Evolutionary conservation across 805 yeast species (phyloP).

Genomic region (Metschnikowia orientalis): DNA sequence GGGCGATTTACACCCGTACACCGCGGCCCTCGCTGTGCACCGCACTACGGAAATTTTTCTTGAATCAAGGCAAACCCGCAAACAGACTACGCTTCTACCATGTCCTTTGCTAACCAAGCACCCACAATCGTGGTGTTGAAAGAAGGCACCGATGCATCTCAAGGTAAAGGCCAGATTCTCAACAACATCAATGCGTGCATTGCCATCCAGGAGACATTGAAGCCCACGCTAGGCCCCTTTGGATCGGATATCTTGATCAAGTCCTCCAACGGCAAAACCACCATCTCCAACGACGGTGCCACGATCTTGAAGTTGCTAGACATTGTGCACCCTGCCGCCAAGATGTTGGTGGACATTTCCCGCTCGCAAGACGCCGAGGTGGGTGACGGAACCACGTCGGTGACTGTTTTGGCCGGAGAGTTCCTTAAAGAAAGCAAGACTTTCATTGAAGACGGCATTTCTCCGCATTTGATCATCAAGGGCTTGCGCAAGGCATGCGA

Average conservation of each 20-base stretch:
- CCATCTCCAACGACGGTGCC: constrained; percentile 98
- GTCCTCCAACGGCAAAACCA: constrained; percentile 75
- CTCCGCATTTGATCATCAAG: constrained; percentile 81
- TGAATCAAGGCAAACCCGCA: constrained; percentile 1
- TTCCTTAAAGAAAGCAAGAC: constrained; percentile 83
- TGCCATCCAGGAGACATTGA: constrained; percentile 93
- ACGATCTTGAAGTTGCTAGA: constrained; percentile 88
- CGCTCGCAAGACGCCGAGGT: constrained; percentile 97
- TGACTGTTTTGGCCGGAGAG: constrained; percentile 91
- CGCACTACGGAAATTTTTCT: too few relatives aligned
- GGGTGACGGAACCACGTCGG: constrained; percentile 98
- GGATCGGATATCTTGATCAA: constrained; percentile 95
- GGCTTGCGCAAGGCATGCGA: constrained; percentile 82
- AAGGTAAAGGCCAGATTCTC: constrained; percentile 93
- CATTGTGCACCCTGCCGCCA: constrained; percentile 98
- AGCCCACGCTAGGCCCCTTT: constrained; percentile 93
- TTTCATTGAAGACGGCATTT: constrained; percentile 94
- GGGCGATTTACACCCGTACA: too few relatives aligned
- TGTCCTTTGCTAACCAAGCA: constrained; percentile 90
- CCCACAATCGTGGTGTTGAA: constrained; percentile 97
- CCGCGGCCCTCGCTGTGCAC: too few relatives aligned
- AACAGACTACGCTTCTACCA: constrained; percentile 21
- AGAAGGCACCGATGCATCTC: constrained; percentile 97
- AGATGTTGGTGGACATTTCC: constrained; percentile 88
- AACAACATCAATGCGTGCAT: constrained; percentile 95